These are phyloP conservation scores for Neurospora sp. DNA, from an alignment of 495 filamentous ascomycete genomes.

Conservation along the genomic window DNA sequence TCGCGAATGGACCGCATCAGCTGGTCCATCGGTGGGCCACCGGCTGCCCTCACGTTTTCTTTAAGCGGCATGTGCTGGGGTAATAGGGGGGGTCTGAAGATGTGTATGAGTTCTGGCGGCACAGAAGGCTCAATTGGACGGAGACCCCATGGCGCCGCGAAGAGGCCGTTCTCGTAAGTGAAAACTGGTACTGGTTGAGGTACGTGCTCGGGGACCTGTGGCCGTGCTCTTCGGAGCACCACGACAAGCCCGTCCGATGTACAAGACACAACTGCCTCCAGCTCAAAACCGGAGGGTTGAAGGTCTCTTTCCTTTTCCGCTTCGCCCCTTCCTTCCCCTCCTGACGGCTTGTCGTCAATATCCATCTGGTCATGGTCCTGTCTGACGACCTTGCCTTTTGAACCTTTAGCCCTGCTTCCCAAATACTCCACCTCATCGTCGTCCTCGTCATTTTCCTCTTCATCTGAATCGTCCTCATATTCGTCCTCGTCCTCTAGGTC, in stretches of 20 bases:
- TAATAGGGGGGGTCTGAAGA: conserved; percentile 30
- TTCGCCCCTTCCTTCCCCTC: neutral
- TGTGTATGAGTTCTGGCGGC: conserved; percentile 31
- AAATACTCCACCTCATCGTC: neutral
- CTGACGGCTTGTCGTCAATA: conserved; percentile 14
- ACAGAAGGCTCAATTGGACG: conserved; percentile 43
- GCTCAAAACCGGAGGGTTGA: conserved; percentile 37
- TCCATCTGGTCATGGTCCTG: conserved; percentile 20
- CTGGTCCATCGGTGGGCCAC: conserved; percentile 43
- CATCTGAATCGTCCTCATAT: conserved; percentile 19
- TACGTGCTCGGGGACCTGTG: conserved; percentile 51
- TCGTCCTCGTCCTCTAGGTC: conserved; percentile 23
- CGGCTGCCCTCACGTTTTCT: conserved; percentile 32
- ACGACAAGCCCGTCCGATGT: conserved; percentile 85
- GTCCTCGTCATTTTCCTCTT: conserved; percentile 12
- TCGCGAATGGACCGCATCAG: conserved; percentile 78
- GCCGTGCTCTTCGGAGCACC: conserved; percentile 64
- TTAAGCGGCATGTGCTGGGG: conserved; percentile 35
- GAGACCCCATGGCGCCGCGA: conserved; percentile 67
- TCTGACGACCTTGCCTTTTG: conserved; percentile 12
- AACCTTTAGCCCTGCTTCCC: conserved; percentile 8
- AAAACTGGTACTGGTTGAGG: conserved; percentile 34
- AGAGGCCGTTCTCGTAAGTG: conserved; percentile 56
- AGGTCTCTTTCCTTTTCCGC: neutral
- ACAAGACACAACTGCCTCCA: conserved; percentile 84